Percentiles rank a stretch among this genome's conserved stretches.
Evolutionary conservation across 495 filamentous ascomycete genomes (phyloP).

Genomic region (Hypoxylon intermedium): DNA sequence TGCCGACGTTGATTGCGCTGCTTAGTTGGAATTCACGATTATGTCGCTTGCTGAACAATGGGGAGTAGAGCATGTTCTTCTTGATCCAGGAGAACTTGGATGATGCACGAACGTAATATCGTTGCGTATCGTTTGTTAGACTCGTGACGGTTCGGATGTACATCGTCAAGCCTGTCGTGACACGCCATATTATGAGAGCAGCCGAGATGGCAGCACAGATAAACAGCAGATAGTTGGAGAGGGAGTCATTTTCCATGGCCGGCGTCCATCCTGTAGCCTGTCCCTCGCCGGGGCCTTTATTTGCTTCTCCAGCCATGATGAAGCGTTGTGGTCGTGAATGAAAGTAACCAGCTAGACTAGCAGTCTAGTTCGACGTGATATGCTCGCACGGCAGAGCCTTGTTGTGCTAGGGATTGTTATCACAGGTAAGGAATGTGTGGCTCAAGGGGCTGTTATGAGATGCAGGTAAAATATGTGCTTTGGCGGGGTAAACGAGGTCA

Average conservation of each 20-base stretch:
- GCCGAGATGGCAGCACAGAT: slow-evolving; percentile 53
- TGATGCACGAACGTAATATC: slow-evolving; percentile 59
- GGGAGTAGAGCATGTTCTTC: slow-evolving; percentile 81
- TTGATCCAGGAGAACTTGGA: slow-evolving; percentile 72
- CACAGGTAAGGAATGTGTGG: slow-evolving; percentile 13
- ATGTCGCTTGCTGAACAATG: slow-evolving; percentile 81
- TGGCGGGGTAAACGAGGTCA: slow-evolving; percentile 32
- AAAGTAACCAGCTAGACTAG: slow-evolving; percentile 13
- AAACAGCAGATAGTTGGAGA: slow-evolving; percentile 57
- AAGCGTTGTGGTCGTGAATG: background rate
- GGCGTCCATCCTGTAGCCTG: slow-evolving; percentile 44
- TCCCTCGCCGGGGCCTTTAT: slow-evolving; percentile 29
- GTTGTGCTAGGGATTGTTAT: slow-evolving; percentile 9
- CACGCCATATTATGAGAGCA: slow-evolving; percentile 55
- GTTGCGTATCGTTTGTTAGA: slow-evolving; percentile 69
- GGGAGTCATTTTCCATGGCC: slow-evolving; percentile 50
- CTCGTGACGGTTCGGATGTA: slow-evolving; percentile 78
- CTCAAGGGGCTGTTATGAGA: slow-evolving; percentile 12
- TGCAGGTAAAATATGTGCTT: slow-evolving; percentile 7
- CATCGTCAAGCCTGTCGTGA: slow-evolving; percentile 62
- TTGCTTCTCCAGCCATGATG: slow-evolving; percentile 26
- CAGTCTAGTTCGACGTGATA: slow-evolving; percentile 2
- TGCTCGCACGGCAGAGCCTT: background rate
- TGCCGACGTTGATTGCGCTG: slow-evolving; percentile 84
- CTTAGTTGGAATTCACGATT: slow-evolving; percentile 90